Evolutionary conservation across 345 rosid genomes (phyloP).

Genomic region (Gossypium bickii): DNA sequence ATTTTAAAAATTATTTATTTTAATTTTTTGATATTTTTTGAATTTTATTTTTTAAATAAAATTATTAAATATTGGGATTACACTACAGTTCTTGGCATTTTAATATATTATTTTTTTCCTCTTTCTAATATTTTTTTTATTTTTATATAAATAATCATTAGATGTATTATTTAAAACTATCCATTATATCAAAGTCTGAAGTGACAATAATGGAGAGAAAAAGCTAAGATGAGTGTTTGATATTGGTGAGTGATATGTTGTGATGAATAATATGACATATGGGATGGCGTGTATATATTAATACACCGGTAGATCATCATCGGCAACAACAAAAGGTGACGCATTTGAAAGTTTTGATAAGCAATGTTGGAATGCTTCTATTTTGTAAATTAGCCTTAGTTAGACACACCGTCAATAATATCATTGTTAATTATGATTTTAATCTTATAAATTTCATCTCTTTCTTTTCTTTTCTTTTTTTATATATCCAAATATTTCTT

Average conservation of each 20-base stretch:
- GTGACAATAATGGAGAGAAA: neutral
- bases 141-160: neutral
- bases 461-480: no score
- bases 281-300: neutral
- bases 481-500: no score
- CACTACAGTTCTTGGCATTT: no score
- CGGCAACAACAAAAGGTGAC: neutral
- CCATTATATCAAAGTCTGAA: neutral
- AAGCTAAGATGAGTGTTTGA: neutral
- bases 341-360: neutral
- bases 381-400: neutral
- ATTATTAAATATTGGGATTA: no score
- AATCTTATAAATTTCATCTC: no score
- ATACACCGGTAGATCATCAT: neutral
- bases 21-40: no score
- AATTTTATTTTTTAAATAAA: no score
- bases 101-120: no score
- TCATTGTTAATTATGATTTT: neutral
- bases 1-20: no score
- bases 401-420: neutral
- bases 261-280: neutral
- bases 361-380: neutral
- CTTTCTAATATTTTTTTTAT: no score
- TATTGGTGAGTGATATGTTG: neutral
- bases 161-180: neutral